phyloP scores from a whole-genome alignment of 306 rosid species.

The Dryas octopetala region DNA sequence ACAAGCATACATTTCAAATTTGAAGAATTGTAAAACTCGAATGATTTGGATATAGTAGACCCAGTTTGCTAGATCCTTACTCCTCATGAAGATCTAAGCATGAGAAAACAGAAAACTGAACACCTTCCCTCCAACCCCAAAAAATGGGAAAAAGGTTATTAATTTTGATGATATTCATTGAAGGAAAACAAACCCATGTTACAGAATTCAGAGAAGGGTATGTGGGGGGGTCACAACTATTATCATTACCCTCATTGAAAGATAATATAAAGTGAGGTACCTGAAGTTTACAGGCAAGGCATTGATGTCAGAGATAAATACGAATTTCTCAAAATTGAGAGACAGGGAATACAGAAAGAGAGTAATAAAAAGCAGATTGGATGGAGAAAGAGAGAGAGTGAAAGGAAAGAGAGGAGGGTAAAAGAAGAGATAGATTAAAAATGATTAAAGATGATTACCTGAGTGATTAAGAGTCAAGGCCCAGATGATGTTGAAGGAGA shows the following conservation, averaged over 20 bases:
- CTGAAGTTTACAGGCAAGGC: conserved; percentile 16
- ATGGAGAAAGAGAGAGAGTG: not conserved
- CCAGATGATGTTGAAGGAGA: conserved; percentile 26
- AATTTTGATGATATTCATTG: conserved; percentile 4
- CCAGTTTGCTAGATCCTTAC: conserved; percentile 16
- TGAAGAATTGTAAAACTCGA: not conserved
- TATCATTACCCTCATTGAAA: conserved; percentile 10
- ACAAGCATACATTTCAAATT: conserved; percentile 9
- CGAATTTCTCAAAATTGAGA: conserved; percentile 17
- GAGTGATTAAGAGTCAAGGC: conserved; percentile 36
- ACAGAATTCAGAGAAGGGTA: conserved; percentile 8
- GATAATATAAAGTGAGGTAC: conserved; percentile 11
- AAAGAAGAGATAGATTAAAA: not conserved
- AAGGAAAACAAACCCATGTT: conserved; percentile 10
- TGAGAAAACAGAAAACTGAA: not conserved
- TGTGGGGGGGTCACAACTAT: conserved; percentile 12
- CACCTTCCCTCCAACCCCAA: not conserved
- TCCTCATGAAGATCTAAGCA: conserved; percentile 17
- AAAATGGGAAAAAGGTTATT: conserved; percentile 19
- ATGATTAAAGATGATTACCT: conserved; percentile 48
- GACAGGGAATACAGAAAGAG: not conserved
- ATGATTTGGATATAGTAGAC: not conserved
- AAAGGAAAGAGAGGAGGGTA: not conserved
- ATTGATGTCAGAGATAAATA: conserved; percentile 16
- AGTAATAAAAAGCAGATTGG: conserved; percentile 9